phyloP scores from a whole-genome alignment of 2,329 filamentous ascomycete species.

The Mollisia scopiformis region DNA sequence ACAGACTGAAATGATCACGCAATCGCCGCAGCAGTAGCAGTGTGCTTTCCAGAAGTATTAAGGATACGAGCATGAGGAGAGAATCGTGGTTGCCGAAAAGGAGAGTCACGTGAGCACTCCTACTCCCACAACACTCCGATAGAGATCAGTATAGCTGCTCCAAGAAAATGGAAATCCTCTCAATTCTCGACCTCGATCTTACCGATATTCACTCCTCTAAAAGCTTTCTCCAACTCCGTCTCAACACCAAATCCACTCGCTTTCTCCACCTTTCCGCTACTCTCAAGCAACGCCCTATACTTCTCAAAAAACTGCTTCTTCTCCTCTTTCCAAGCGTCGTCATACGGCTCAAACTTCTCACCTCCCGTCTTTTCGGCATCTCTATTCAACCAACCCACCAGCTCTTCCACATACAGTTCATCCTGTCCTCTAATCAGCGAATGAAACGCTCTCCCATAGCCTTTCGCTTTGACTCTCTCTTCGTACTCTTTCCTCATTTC shows the following conservation, averaged over 20 bases:
- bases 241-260: not conserved
- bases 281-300: not conserved
- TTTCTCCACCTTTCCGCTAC: not conserved
- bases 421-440: constrained; percentile 39
- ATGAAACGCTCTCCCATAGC: constrained; percentile 43
- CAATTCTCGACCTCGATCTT: not conserved
- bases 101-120: no score
- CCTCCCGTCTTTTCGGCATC: constrained; percentile 17
- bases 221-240: not conserved
- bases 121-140: no score
- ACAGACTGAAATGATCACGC: no score
- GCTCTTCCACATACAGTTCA: constrained; percentile 25
- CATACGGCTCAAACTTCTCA: constrained; percentile 20
- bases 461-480: constrained; percentile 42
- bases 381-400: constrained; percentile 27
- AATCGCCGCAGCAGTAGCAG: no score
- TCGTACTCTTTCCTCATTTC: constrained; percentile 39
- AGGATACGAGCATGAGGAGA: no score
- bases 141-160: no score
- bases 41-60: no score
- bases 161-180: no score
- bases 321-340: constrained; percentile 23
- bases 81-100: no score
- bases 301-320: constrained; percentile 5
- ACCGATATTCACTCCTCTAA: not conserved